phyloP scores from a whole-genome alignment of 2,329 filamentous ascomycete genomes.

The Colletotrichum salicis region DNA sequence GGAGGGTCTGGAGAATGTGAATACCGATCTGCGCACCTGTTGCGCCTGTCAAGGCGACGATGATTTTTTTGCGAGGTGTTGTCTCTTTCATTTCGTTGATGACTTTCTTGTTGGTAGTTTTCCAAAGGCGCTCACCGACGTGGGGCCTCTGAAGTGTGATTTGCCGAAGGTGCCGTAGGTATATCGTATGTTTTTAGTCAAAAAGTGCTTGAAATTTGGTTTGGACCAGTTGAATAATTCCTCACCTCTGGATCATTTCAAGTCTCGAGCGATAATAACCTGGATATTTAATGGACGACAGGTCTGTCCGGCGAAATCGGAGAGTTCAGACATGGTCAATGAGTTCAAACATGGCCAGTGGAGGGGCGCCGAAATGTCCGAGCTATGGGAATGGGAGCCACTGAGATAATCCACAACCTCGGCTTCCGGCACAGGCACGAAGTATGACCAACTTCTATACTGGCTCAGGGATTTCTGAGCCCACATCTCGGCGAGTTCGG shows the following conservation, averaged over 20 bases:
- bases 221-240: no score
- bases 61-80: slow-evolving; percentile 45
- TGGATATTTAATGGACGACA: neutral
- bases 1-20: slow-evolving; percentile 52
- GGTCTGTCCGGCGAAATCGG: neutral
- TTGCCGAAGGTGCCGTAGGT: neutral
- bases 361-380: no score
- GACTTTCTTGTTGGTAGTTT: neutral
- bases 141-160: neutral
- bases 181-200: no score
- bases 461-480: no score
- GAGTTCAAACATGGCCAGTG: neutral
- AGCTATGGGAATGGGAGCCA: neutral
- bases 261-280: no score
- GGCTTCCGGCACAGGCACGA: neutral
- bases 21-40: slow-evolving; percentile 58
- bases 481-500: no score
- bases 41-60: slow-evolving; percentile 61
- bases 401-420: neutral
- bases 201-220: no score
- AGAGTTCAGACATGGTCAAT: neutral
- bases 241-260: no score
- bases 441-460: no score
- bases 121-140: neutral
- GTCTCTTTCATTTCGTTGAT: neutral